These are phyloP conservation scores for Metrosideros polymorpha DNA, from an alignment of 441 rosid species.

Conservation along the genomic window DNA sequence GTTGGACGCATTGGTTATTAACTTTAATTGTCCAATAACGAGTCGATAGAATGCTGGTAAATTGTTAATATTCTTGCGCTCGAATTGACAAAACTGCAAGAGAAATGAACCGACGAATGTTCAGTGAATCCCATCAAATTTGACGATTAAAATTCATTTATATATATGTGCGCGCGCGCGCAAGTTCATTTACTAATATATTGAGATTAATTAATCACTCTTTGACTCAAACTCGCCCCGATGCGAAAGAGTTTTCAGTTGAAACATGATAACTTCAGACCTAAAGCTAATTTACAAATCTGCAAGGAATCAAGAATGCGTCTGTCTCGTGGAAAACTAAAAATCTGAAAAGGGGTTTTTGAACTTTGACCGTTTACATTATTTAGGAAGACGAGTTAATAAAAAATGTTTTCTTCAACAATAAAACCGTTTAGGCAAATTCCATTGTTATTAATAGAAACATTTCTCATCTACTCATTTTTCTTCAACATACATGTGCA, in stretches of 20 bases:
- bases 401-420: neutral
- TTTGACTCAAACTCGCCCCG: neutral
- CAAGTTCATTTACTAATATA: neutral
- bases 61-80: neutral
- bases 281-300: neutral
- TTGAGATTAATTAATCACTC: neutral
- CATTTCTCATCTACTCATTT: neutral
- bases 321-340: rapidly evolving
- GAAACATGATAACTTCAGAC: neutral
- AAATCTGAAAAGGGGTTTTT: neutral
- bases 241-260: neutral
- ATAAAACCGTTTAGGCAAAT: neutral
- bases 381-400: neutral
- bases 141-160: neutral
- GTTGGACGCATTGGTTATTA: no score
- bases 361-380: neutral
- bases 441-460: neutral
- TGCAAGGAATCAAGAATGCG: neutral
- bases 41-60: neutral
- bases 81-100: neutral
- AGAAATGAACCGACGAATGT: neutral
- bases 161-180: no score
- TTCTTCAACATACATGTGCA: neutral
- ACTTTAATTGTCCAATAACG: no score
- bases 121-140: neutral